Base-by-base conservation (phyloP, 2,329 filamentous ascomycete species). In the Penicillium frequentans region DNA sequence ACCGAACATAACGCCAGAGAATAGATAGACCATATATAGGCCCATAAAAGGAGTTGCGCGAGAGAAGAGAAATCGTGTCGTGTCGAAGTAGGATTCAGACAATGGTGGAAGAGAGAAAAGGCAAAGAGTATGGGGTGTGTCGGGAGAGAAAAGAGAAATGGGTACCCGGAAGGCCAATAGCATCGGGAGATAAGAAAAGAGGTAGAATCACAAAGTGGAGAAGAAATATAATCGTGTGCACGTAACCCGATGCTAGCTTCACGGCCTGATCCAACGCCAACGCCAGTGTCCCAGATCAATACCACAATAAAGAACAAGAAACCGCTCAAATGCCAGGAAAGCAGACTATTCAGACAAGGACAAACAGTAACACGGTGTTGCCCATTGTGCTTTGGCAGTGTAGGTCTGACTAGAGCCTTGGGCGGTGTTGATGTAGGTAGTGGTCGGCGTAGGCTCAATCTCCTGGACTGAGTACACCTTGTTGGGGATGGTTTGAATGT, bases 301-400 rank as follows among this genome's bases (percentile, higher is more conserved):
- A 60, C 51, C 61, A 61, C 54, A 53, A 61, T 59, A 55, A 49
- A 64, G 56, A 55, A 61, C 33, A 66, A 58, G 58, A 50, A 51
- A 11, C 31, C 57, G 62, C 60, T 61, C 59, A 52, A 60, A 59
- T 51, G 50, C 31, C 52, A 63, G 48, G 26, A 55, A 63, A 50
- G 29, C 33, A 52, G 39, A 52, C 59, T 70, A 74, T 61, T 73
- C 72, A 24, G 70, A 70, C 58, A 73, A 64, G 42, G 70, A 71
- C 23, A 68, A 60, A 58, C 72, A 75, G 56, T 74, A 75, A 58
- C 72, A 75, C 13, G 71, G 63, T 29, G 67, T 73, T 39, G 70
- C 68, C 51, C 70, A 74, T 49, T 70, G 64, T 49, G 69, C 72
- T 60, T 63, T 67, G 11, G 72, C 72, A 21, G 72, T 73, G 50